Conservation (phyloP, 331 rosid species). For the Phaseolus coccineus region DNA sequence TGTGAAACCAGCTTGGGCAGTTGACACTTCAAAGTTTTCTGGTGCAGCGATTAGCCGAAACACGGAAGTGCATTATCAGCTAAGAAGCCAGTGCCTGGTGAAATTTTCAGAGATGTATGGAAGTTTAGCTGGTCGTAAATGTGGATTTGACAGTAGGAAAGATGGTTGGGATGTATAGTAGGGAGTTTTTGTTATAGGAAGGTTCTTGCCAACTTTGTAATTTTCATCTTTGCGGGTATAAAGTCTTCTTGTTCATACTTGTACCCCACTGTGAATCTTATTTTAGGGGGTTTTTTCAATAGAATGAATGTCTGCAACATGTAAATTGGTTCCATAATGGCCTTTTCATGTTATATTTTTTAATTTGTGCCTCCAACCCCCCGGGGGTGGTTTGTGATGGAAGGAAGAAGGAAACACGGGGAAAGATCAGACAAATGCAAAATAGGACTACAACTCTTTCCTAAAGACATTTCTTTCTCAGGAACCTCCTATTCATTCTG, state of each 20-base stretch:
- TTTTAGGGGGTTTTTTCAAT: conserved; percentile 57
- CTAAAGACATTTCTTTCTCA: conserved; percentile 8
- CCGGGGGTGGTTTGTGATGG: conserved; percentile 22
- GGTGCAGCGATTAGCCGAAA: conserved; percentile 93
- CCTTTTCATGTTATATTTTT: conserved; percentile 40
- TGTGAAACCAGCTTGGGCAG: conserved; percentile 96
- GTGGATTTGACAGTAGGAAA: conserved; percentile 73
- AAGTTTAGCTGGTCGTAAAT: conserved; percentile 68
- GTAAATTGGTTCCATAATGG: conserved; percentile 65
- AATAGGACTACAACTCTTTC: conserved; percentile 23
- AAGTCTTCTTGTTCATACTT: conserved; percentile 45
- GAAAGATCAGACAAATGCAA: conserved; percentile 23
- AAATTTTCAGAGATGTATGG: conserved; percentile 79
- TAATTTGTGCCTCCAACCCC: conserved; percentile 37
- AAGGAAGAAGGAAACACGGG: conserved; percentile 17
- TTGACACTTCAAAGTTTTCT: conserved; percentile 92
- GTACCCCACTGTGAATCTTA: conserved; percentile 60
- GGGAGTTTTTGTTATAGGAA: conserved; percentile 36
- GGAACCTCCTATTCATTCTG: conserved; percentile 32
- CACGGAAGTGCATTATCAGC: conserved; percentile 71
- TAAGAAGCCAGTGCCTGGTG: conserved; percentile 77
- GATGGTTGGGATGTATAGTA: conserved; percentile 97
- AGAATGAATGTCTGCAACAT: conserved; percentile 54
- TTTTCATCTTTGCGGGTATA: conserved; percentile 48
- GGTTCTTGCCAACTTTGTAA: conserved; percentile 41